Evolutionary conservation across 148 eudicot species (phyloP).

Genomic region (Salicornia ramosissima): DNA sequence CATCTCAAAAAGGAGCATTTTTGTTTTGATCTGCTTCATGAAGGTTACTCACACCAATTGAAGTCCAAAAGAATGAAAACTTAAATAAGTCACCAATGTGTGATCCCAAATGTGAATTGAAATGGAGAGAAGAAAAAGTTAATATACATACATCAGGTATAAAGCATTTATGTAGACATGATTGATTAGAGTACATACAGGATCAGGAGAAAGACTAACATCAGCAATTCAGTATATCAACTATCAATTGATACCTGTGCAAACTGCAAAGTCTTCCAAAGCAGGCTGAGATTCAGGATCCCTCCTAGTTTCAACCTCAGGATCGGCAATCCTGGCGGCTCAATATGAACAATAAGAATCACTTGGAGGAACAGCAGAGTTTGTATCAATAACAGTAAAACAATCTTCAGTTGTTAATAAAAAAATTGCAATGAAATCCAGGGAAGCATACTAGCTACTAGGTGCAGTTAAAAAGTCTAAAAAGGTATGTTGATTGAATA

Average conservation of each 20-base stretch:
- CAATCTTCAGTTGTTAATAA: neutral
- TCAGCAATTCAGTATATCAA: neutral
- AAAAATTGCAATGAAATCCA: neutral
- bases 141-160: neutral
- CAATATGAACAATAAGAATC: constrained; percentile 8
- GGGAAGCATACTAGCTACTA: too few relatives aligned
- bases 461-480: too few relatives aligned
- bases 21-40: neutral
- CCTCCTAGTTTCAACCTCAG: neutral
- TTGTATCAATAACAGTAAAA: neutral
- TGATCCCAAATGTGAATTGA: neutral
- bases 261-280: constrained; percentile 7
- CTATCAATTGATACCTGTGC: constrained; percentile 15
- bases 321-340: constrained; percentile 15
- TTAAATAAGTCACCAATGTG: neutral
- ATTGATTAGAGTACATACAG: neutral
- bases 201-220: constrained; percentile 3
- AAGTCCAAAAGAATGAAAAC: neutral
- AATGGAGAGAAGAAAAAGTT: neutral
- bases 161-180: neutral
- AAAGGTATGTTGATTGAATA: too few relatives aligned
- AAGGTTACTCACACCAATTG: neutral
- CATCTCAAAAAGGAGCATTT: neutral
- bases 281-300: constrained; percentile 8
- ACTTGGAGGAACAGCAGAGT: neutral